phyloP scores from a whole-genome alignment of 495 filamentous ascomycete species.

The Penicillium daleae region DNA sequence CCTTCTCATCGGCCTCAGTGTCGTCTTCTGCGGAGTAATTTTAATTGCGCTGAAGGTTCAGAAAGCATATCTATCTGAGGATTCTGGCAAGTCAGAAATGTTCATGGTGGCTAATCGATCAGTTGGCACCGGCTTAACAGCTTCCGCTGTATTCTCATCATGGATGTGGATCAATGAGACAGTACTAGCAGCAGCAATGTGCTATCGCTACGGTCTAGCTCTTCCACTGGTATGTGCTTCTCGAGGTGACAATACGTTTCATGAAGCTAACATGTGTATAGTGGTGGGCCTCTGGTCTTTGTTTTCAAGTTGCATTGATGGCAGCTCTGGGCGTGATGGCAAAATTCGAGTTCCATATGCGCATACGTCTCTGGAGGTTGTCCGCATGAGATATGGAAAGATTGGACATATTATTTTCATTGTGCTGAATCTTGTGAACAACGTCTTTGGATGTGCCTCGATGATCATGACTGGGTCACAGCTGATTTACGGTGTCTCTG shows the following conservation, averaged over 20 bases:
- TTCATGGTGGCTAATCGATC: slow-evolving; percentile 57
- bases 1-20: slow-evolving; percentile 46
- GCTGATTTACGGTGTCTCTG: slow-evolving; percentile 42
- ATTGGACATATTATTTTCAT: slow-evolving; percentile 55
- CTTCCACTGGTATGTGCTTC: slow-evolving; percentile 35
- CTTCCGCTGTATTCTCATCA: slow-evolving; percentile 51
- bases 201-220: slow-evolving; percentile 44
- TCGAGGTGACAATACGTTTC: not conserved
- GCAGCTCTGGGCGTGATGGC: slow-evolving; percentile 43
- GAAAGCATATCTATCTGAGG: slow-evolving; percentile 47
- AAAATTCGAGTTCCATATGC: slow-evolving; percentile 56
- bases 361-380: slow-evolving; percentile 59
- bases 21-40: slow-evolving; percentile 48
- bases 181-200: slow-evolving; percentile 42
- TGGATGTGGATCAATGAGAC: slow-evolving; percentile 57
- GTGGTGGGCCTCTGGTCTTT: slow-evolving; percentile 48
- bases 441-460: slow-evolving; percentile 51
- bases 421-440: slow-evolving; percentile 54
- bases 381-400: slow-evolving; percentile 56
- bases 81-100: slow-evolving; percentile 54
- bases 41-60: slow-evolving; percentile 46
- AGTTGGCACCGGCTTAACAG: slow-evolving; percentile 53
- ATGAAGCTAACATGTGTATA: slow-evolving; percentile 20
- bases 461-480: slow-evolving; percentile 46
- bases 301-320: slow-evolving; percentile 48